Evolutionary conservation across 2,329 filamentous ascomycete genomes (phyloP).

Genomic region (Fusarium drepaniforme): DNA sequence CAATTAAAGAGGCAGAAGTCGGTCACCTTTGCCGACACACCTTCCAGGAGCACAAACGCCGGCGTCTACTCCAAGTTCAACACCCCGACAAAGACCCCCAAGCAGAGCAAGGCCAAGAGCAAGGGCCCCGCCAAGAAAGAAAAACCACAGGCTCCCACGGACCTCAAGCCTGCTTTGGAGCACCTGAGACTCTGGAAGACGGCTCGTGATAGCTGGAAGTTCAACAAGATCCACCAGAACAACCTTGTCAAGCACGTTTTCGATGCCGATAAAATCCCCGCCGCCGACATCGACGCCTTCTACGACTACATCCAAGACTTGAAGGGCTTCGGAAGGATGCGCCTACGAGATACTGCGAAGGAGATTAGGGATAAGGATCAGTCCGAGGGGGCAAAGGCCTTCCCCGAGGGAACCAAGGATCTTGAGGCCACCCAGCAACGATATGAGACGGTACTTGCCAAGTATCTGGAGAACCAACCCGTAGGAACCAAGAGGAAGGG

Average conservation of each 20-base stretch:
- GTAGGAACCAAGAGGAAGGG: constrained; percentile 59
- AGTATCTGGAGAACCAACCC: constrained; percentile 56
- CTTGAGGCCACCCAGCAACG: constrained; percentile 62
- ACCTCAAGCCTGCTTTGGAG: constrained; percentile 74
- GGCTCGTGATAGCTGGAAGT: constrained; percentile 84
- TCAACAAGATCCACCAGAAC: constrained; percentile 94
- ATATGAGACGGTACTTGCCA: constrained; percentile 68
- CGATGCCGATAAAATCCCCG: constrained; percentile 77
- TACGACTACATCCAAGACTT: constrained; percentile 84
- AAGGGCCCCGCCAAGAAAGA: constrained; percentile 56
- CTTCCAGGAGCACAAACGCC: constrained; percentile 49
- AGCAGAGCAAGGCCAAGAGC: constrained; percentile 47
- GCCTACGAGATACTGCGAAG: constrained; percentile 75
- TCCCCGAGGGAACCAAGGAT: constrained; percentile 62
- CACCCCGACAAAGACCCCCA: constrained; percentile 49
- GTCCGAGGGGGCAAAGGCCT: constrained; percentile 60
- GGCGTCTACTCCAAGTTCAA: constrained; percentile 44
- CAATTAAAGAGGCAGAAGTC: constrained; percentile 58
- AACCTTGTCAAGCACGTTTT: constrained; percentile 87
- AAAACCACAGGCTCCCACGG: constrained; percentile 52
- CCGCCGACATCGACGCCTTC: constrained; percentile 76
- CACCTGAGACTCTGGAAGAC: constrained; percentile 84
- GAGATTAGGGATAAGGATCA: constrained; percentile 70
- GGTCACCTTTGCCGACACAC: constrained; percentile 62
- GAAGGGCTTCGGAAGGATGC: constrained; percentile 78